Base-by-base conservation (phyloP, 345 rosid genomes). In the Pistacia integerrima region DNA sequence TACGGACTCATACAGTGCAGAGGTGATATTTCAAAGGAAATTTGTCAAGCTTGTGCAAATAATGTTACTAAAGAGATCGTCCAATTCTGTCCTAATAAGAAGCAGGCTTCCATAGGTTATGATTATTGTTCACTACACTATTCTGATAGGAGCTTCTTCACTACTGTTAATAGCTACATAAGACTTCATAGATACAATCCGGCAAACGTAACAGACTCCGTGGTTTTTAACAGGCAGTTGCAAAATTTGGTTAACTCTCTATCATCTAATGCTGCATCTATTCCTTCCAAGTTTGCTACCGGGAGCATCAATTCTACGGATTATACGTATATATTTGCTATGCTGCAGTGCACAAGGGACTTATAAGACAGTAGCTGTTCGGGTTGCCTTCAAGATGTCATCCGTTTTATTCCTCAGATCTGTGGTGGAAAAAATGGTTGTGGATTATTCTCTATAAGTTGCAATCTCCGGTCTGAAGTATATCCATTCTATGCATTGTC, bases 261-360 rank as follows among this genome's bases (percentile, higher is more conserved):
- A 4, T 73, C 84, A 44, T n/a, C 65, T 5, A 55, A 33, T 3
- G 86, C 84, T 57, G 76, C 84, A 44, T 62, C 60, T 5, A 78
- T 59, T 55, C n/a, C 80, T 78, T 60, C 78, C 1, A 84, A 75
- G 77, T 69, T 82, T 30, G 79, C 79, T 17, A n/a, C 8, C 1
- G 78, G 80, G 30, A 79, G 73, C 52, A 44, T 22, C 9, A 64
- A 52, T 52, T 80, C 71, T 66, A 57, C 70, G 8, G 35, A 57
- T 64, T 74, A 10, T 25, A 8, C 2, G 25, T 17, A 54, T 14
- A 76, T 84, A 52, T 66, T 75, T 64, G 88, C 80, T n/a, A 67
- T 87, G 84, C 79, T 70, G 20, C 87, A 84, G 76, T 85, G 90
- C 74, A 87, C 76, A n/a, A 70, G 73, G 76, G 81, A 81, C 48